Conservation (phyloP, 805 yeast genomes). For the Danielozyma ontarioensis region DNA sequence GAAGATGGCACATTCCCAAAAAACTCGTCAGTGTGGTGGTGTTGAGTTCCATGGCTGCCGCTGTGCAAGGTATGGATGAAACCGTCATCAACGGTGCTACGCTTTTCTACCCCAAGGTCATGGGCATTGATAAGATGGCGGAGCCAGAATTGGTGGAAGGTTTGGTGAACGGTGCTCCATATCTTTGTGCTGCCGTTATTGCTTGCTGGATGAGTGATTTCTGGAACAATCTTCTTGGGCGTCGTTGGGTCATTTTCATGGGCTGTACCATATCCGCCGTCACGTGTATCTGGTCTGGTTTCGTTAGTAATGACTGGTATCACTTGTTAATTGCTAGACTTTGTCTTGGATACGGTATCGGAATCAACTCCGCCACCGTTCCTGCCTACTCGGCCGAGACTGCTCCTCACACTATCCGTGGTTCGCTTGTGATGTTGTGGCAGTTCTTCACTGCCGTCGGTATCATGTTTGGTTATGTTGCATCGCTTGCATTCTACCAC, state of each 20-base stretch:
- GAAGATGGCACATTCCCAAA: conserved; percentile 39
- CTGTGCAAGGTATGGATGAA: conserved; percentile 75
- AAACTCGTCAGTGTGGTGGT: conserved; percentile 50
- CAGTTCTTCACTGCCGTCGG: conserved; percentile 73
- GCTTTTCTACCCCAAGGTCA: conserved; percentile 49
- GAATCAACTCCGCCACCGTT: conserved; percentile 64
- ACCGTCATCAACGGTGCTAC: conserved; percentile 67
- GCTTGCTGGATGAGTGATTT: conserved; percentile 59
- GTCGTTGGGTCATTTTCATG: conserved; percentile 57
- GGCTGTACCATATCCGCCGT: conserved; percentile 54
- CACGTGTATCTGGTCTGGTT: conserved; percentile 67
- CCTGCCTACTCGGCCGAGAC: conserved; percentile 68
- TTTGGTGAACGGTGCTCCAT: conserved; percentile 61
- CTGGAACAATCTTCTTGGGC: conserved; percentile 48
- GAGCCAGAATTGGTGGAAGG: conserved; percentile 56
- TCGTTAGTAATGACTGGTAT: conserved; percentile 50
- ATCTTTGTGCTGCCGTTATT: conserved; percentile 50
- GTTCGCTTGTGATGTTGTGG: conserved; percentile 67
- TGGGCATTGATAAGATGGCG: conserved; percentile 41
- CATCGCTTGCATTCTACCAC: conserved; percentile 53
- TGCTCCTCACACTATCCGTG: conserved; percentile 53
- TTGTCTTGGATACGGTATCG: conserved; percentile 59
- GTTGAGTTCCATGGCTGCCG: conserved; percentile 62
- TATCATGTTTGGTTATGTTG: conserved; percentile 60
- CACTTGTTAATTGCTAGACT: conserved; percentile 58